Evolutionary conservation across 2,329 filamentous ascomycete species (phyloP).

Genomic region (Fonsecaea pedrosoi): DNA sequence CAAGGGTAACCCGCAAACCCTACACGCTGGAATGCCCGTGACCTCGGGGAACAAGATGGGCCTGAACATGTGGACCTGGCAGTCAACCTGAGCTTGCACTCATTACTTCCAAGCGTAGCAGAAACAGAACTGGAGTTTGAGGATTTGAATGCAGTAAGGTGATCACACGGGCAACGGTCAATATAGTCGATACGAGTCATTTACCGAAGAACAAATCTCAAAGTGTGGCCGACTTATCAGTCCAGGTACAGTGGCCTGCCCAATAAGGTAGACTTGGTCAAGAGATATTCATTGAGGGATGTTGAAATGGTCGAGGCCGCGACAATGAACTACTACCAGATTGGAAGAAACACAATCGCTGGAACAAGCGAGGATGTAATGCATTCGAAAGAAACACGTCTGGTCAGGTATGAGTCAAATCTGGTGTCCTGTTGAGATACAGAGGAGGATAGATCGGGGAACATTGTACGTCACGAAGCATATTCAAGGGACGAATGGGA

Average conservation of each 20-base stretch:
- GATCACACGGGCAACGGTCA: not conserved
- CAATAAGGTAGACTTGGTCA: not conserved
- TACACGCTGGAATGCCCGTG: conserved; percentile 6
- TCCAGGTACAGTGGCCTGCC: too few relatives aligned
- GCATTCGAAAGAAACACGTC: too few relatives aligned
- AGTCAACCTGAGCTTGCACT: not conserved
- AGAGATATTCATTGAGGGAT: not conserved
- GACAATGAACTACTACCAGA: too few relatives aligned
- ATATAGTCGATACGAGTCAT: not conserved
- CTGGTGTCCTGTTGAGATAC: too few relatives aligned
- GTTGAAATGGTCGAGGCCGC: not conserved
- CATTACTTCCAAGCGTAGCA: not conserved
- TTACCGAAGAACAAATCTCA: not conserved
- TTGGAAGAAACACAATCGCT: too few relatives aligned
- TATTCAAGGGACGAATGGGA: not conserved
- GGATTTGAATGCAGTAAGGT: not conserved
- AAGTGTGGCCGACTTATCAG: not conserved
- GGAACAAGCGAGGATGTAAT: too few relatives aligned
- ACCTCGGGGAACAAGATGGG: conserved; percentile 12
- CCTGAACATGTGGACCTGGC: conserved; percentile 12
- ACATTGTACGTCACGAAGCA: too few relatives aligned
- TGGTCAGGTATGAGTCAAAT: too few relatives aligned
- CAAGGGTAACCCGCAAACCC: not conserved
- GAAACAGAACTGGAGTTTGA: not conserved
- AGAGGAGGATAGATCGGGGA: too few relatives aligned